Evolutionary conservation across 768 basidiomycete species (phyloP).

Genomic region (Termitomyces sp.): DNA sequence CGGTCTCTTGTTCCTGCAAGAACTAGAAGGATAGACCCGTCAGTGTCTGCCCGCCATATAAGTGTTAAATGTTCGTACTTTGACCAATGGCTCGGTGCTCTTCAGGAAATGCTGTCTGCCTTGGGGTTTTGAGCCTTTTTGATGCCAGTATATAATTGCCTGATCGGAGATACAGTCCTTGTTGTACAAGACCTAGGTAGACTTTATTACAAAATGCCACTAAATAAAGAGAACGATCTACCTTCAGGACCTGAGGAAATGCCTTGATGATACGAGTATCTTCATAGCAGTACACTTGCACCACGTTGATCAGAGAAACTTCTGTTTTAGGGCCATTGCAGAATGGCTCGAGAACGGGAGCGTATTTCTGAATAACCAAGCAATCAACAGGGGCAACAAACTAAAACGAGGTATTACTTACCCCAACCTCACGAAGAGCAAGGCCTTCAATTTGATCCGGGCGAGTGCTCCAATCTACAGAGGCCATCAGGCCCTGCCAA

Average conservation of each 20-base stretch:
- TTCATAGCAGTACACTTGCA: conserved; percentile 95
- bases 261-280: conserved; percentile 93
- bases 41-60: background rate
- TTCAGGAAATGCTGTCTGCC: conserved; percentile 95
- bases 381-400: background rate
- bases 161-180: conserved; percentile 94
- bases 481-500: conserved; percentile 88
- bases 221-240: conserved; percentile 17
- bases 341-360: conserved; percentile 87
- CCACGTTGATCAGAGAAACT: conserved; percentile 91
- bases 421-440: conserved; percentile 84
- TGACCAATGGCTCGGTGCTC: conserved; percentile 82
- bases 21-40: conserved; percentile 44
- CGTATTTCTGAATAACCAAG: conserved; percentile 67
- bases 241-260: conserved; percentile 94
- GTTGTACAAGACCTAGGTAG: conserved; percentile 84
- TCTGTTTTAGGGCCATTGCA: conserved; percentile 85
- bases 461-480: conserved; percentile 85
- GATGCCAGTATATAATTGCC: conserved; percentile 97
- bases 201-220: background rate
- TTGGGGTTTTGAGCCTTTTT: conserved; percentile 95
- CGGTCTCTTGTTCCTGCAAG: conserved; percentile 86
- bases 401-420: conserved; percentile 33
- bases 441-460: conserved; percentile 90
- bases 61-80: conserved; percentile 44